Base-by-base conservation (phyloP, 495 filamentous ascomycete species). In the Jackrogersella minutella region DNA sequence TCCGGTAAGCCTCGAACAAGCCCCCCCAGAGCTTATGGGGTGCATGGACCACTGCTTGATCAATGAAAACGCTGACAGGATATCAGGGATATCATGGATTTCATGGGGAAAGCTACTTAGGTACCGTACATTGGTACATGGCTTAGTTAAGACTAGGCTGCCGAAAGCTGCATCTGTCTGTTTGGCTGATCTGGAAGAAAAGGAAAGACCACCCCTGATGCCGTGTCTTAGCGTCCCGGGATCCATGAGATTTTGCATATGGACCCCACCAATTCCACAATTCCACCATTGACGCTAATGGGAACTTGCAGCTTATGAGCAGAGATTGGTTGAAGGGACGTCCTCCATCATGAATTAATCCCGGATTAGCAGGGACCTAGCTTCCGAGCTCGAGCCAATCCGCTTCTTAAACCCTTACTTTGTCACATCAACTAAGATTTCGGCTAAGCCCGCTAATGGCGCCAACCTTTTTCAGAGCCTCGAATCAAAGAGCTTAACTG, bases 351-450 rank as follows among this genome's bases (percentile, higher is more conserved):
- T 60, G 59, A 67, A 64, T 64, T 64, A 57, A 65, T 62, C 62
- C 66, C 61, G 61, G 66, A 11, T 30, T 24, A 43, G 33, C 72
- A 64, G 58, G 65, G 67, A 58, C 56, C 56, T 64, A 71, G 64
- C 70, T 55, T 66, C 47, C 43, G 55, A 66, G 70, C 70, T 68
- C 33, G 44, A 62, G 67, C 72, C 72, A 74, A 74, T 74, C 60
- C 53, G 7, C 54, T 41, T 41, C 40, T 36, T 34, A 47, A 50
- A 70, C 56, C 30, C 68, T 44, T 62, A 58, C 64, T 62, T 66
- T 64, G 62, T 74, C 72, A 74, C 72, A 74, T 71, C 40, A 41
- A 64, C 72, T 74, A 74, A 68, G 56, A 62, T 60, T 59, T 54
- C 55, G 58, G 72, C 40, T 65, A 44, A 39, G 58, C 53, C 69